Base-by-base conservation (phyloP, 148 eudicot species). In the Camellia japonica region DNA sequence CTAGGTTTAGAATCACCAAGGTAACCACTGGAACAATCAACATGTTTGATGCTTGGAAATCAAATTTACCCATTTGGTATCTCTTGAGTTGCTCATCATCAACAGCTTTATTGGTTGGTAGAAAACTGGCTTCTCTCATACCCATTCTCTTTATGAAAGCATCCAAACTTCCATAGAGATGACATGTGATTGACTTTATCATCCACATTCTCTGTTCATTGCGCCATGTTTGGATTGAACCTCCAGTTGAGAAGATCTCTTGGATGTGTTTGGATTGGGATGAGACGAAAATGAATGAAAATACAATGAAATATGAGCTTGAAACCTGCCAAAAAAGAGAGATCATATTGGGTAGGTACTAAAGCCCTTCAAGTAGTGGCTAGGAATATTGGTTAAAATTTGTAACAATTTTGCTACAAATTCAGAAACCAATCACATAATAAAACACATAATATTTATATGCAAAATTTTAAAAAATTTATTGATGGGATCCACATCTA, bases 101-200 rank as follows among this genome's bases (percentile, higher is more conserved):
- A 2, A 67, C 84, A 18, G 82, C 90, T 76, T 94, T 94, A 41
- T 90, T 91, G 13, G 98, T 94, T 3, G 89, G 89, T 15, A 80
- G 71, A 69, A 90, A 94, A 47, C 73, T 86, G 9, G 90, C 84
- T 59, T 87, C 59, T 18, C 72, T 77, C 56, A 87, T n/a, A 5
- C 96, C 94, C 8, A 90, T 13, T 42, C 46, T 74, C 49, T 84
- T 73, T 90, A 85, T 61, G 6, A 85, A 11, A 3, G 68, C 85
- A 7, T 90, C 89, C 3, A 94, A 47, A 49, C 75, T 73, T 66
- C 92, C 96, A 46, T 69, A 92, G 1, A 77, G 18, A 43, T 73
- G 63, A 67, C 73, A 68, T 18, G 90, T 84, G 2, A 90, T 73
- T 14, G 84, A 78, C 52, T 82, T 87, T 58, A 92, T 86, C 90